Percentiles rank a stretch among this genome's conserved stretches.
These are phyloP conservation scores for Backusella psychrophila DNA, from an alignment of 192 early-diverging fungal genomes.

Conservation along the genomic window DNA sequence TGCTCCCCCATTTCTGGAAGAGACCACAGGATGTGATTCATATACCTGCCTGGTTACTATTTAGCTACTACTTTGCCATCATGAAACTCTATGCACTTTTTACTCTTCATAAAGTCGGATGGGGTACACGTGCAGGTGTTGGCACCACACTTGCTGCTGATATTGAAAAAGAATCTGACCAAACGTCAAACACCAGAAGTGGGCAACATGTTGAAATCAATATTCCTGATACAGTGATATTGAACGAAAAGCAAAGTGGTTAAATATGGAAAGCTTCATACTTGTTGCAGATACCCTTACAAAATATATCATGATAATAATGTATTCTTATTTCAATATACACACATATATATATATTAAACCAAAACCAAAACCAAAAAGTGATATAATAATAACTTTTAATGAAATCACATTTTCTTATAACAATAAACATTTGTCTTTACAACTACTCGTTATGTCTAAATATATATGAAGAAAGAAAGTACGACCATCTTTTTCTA, in stretches of 20 bases:
- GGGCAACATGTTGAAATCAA: neutral
- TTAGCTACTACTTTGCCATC: slow-evolving; percentile 57
- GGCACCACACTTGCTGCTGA: slow-evolving; percentile 29
- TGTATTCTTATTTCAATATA: neutral
- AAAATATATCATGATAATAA: neutral
- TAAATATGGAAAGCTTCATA: neutral
- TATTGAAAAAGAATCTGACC: slow-evolving; percentile 24
- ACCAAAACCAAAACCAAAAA: neutral
- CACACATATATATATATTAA: neutral
- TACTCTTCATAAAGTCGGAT: slow-evolving; percentile 56
- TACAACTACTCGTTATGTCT: neutral
- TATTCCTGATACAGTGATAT: neutral
- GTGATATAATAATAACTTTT: neutral
- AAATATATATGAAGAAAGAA: neutral
- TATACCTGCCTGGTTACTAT: slow-evolving; percentile 54
- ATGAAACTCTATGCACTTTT: slow-evolving; percentile 59
- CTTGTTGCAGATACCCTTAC: neutral
- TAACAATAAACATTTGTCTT: neutral
- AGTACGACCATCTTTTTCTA: neutral
- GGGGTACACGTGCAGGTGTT: slow-evolving; percentile 51
- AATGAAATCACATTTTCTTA: neutral
- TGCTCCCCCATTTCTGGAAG: slow-evolving; percentile 51
- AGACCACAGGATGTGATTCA: slow-evolving; percentile 52
- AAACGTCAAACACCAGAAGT: neutral
- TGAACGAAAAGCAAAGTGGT: neutral